Percentiles rank a stretch among this genome's conserved stretches.
These are phyloP conservation scores for Thielaviopsis populi DNA, from an alignment of 2,329 filamentous ascomycete genomes.

Conservation along the genomic window DNA sequence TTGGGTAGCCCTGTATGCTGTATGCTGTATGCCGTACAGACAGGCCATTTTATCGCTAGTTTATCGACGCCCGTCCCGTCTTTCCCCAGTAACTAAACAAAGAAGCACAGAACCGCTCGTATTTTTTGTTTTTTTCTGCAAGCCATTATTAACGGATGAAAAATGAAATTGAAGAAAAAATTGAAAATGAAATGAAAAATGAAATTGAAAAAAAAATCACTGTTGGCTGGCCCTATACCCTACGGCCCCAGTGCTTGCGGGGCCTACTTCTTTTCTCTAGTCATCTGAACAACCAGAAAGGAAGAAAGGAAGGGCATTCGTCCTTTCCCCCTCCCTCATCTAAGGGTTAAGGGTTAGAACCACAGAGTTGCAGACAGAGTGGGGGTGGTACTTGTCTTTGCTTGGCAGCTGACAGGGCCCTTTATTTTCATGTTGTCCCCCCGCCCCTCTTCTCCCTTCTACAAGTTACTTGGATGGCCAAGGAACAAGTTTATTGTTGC, in stretches of 20 bases:
- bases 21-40: too few relatives aligned
- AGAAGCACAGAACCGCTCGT: background rate
- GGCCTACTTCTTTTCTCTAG: background rate
- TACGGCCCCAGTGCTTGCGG: background rate
- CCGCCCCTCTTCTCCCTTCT: background rate
- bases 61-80: background rate
- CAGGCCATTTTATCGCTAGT: background rate
- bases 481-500: background rate
- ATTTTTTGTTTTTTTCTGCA: background rate
- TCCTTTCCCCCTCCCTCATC: background rate
- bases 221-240: background rate
- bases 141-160: background rate
- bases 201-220: background rate
- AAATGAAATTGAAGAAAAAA: too few relatives aligned
- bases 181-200: background rate
- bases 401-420: slow-evolving; percentile 3
- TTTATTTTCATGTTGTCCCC: background rate
- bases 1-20: too few relatives aligned
- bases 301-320: background rate
- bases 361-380: too few relatives aligned
- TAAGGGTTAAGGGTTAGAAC: background rate
- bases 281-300: background rate
- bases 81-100: background rate
- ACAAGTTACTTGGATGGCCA: background rate
- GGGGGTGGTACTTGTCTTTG: background rate